Conservation (phyloP, 2,329 filamentous ascomycete genomes). For the Nemania sp. region DNA sequence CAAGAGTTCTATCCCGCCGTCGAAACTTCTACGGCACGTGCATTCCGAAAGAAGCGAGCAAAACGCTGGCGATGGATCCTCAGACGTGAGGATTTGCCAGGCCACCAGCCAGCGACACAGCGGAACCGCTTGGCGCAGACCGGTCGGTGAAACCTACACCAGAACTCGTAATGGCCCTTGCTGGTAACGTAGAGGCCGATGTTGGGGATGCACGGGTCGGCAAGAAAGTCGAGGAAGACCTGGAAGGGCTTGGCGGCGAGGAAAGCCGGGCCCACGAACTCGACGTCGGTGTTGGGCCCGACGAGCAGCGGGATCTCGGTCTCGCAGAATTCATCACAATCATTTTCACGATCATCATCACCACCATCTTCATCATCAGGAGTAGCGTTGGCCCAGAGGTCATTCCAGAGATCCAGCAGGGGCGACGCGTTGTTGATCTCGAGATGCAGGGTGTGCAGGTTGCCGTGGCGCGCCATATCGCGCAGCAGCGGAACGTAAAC, state of each 20-base stretch:
- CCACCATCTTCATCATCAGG: too few species aligned
- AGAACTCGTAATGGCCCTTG: slow-evolving; percentile 33
- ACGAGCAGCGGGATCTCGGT: slow-evolving; percentile 20
- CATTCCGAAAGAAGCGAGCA: slow-evolving; percentile 26
- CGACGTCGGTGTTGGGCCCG: slow-evolving; percentile 15
- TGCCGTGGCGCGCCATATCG: slow-evolving; percentile 33
- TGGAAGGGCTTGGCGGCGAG: slow-evolving; percentile 35
- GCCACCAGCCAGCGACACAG: slow-evolving; percentile 33
- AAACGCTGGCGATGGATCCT: slow-evolving; percentile 29
- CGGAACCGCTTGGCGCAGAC: slow-evolving; percentile 16
- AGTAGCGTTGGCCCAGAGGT: slow-evolving; percentile 14
- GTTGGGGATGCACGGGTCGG: slow-evolving; percentile 10
- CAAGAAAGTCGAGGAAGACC: slow-evolving; percentile 33
- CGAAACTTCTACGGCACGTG: neutral
- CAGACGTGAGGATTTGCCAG: slow-evolving; percentile 25
- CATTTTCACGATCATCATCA: too few species aligned
- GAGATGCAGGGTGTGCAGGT: slow-evolving; percentile 29
- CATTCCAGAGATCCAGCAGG: slow-evolving; percentile 33
- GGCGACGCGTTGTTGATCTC: slow-evolving; percentile 33
- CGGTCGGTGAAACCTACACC: slow-evolving; percentile 34
- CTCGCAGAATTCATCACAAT: slow-evolving; percentile 18
- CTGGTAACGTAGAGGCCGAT: slow-evolving; percentile 18
- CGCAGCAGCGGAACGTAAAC: slow-evolving; percentile 28
- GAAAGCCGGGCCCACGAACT: slow-evolving; percentile 31
- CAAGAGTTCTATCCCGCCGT: too few species aligned